Evolutionary conservation across 768 basidiomycete species (phyloP).

Genomic region (Neoboletus subvelutipes): DNA sequence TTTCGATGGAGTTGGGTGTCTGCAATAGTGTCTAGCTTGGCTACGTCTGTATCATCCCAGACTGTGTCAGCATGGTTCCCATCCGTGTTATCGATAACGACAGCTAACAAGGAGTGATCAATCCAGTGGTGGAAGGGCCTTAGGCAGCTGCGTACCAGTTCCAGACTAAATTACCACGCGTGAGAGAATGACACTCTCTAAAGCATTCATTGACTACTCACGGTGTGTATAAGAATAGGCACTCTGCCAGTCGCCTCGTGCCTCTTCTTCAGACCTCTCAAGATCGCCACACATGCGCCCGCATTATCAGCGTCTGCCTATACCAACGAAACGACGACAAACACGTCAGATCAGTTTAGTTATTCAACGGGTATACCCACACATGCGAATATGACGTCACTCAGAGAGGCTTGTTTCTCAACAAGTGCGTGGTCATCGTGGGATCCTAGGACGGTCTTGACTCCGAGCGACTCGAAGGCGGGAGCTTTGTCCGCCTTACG

Average conservation of each 20-base stretch:
- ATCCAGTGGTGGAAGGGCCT: no score
- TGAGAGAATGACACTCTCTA: not conserved
- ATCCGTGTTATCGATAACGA: slow-evolving; percentile 43
- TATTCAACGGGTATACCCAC: slow-evolving; percentile 23
- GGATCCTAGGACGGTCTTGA: slow-evolving; percentile 41
- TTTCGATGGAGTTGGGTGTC: slow-evolving; percentile 47
- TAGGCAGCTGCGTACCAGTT: slow-evolving; percentile 36
- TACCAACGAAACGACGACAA: not conserved
- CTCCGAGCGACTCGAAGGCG: slow-evolving; percentile 22
- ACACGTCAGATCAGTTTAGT: not conserved
- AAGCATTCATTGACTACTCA: slow-evolving; percentile 32
- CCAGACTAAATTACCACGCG: slow-evolving; percentile 41
- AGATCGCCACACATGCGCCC: slow-evolving; percentile 42
- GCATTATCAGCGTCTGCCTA: slow-evolving; percentile 52
- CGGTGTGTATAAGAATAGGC: slow-evolving; percentile 62
- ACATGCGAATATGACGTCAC: slow-evolving; percentile 44
- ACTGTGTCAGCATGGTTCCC: slow-evolving; percentile 41
- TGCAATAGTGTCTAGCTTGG: slow-evolving; percentile 46
- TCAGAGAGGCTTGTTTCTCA: slow-evolving; percentile 42
- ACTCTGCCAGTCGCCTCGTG: slow-evolving; percentile 40
- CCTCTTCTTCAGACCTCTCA: slow-evolving; percentile 52
- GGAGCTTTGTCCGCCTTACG: slow-evolving; percentile 30
- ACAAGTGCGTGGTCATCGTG: slow-evolving; percentile 43
- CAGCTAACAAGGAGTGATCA: slow-evolving; percentile 28
- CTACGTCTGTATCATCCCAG: slow-evolving; percentile 49